Percentiles rank a stretch among this genome's conserved stretches.
phyloP scores from a whole-genome alignment of 2,329 filamentous ascomycete species.

The Arthroderma sp. region DNA sequence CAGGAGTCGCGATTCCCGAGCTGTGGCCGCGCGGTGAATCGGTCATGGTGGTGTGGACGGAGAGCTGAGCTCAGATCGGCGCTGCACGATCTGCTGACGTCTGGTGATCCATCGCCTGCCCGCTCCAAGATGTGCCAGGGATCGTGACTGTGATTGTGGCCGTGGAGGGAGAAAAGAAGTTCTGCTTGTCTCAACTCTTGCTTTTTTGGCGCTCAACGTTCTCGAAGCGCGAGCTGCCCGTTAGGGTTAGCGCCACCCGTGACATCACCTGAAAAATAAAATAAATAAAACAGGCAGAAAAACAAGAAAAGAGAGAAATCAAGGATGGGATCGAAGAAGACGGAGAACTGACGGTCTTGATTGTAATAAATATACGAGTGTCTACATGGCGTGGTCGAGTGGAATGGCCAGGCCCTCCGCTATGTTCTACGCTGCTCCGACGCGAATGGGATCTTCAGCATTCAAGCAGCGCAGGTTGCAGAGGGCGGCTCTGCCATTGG shows the following conservation, averaged over 20 bases:
- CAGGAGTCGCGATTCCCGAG: constrained; percentile 19
- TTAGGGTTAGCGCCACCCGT: too few relatives aligned
- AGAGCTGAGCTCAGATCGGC: constrained; percentile 11
- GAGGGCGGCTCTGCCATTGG: not conserved
- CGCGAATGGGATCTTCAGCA: not conserved
- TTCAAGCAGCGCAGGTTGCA: not conserved
- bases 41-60: constrained; percentile 13
- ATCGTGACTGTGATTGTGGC: not conserved
- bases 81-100: constrained; percentile 14
- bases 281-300: too few relatives aligned
- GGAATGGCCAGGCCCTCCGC: not conserved
- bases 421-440: not conserved
- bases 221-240: too few relatives aligned
- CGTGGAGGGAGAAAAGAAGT: too few relatives aligned
- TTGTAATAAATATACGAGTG: too few relatives aligned
- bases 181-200: too few relatives aligned
- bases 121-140: constrained; percentile 4
- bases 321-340: too few relatives aligned
- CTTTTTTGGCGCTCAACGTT: too few relatives aligned
- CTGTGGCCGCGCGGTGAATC: constrained; percentile 13
- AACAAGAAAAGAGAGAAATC: too few relatives aligned
- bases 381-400: not conserved
- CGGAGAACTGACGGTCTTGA: too few relatives aligned
- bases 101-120: constrained; percentile 15
- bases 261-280: too few relatives aligned